Evolutionary conservation across 169 alveolate species (phyloP), one percentile per base, ranked within the genome.

Genomic region (Plasmodium gonderi): DNA sequence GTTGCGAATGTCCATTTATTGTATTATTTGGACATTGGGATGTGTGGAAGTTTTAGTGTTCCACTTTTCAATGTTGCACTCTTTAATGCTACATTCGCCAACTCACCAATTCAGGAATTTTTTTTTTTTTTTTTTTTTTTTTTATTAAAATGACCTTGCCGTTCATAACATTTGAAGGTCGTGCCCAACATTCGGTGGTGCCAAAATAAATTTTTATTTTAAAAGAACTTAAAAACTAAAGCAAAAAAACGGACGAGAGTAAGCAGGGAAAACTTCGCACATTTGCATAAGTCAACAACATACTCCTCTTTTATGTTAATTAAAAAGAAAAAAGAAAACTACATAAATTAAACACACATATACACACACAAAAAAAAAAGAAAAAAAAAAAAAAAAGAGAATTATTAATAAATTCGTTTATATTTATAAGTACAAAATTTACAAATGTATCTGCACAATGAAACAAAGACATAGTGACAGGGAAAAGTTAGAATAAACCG

Each of bases 271-370:
- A 54, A 17, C n/a, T 12, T 51, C 33, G 69, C 69, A 54, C 80
- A 40, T 74, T n/a, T 38, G 42, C 31, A 40, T 38, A 74, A 74
- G 47, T 74, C 80, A 74, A 38, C 80, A 14, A 38, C 80, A 14
- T 74, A 38, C 47, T 33, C 80, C 49, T 47, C 31, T 74, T 40
- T 23, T 33, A 42, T 74, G 80, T 74, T 74, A 74, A 74, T 74
- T 74, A 36, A 74, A 74, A 54, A 54, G 7, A 54, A n/a, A 54
- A 33, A 11, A 40, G 49, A 23, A 23, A 17, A 74, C 17, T 14
- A 36, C 3, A 17, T 23, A 74, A 47, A 74, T 17, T 33, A 26
- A 47, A 11, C 17, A 3, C 12, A 26, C 40, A 14, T 17, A 31
- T 47, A 40, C 0, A 33, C 44, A 33, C 29, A 54, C 14, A 54